Base-by-base conservation (phyloP, 371 early-diverging fungal genomes). In the Batrachochytrium dendrobatidis region DNA sequence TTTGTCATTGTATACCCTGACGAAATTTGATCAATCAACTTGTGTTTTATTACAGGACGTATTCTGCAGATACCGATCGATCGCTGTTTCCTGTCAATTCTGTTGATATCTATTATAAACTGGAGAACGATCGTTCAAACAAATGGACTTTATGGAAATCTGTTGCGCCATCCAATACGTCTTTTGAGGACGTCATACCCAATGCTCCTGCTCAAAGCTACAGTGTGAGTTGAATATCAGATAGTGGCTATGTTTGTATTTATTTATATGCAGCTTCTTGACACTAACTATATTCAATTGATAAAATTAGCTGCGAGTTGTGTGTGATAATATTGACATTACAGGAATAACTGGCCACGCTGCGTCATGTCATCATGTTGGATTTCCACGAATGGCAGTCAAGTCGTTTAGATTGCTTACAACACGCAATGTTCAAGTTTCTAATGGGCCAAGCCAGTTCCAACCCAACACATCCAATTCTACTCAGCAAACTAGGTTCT, bases 31-130 rank as follows among this genome's bases (percentile, higher is more conserved):
- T n/a, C n/a, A n/a, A n/a, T n/a, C n/a, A n/a, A n/a, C n/a, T n/a
- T n/a, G n/a, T n/a, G n/a, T n/a, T n/a, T n/a, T n/a, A n/a, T n/a
- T n/a, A 39, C 39, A 39, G 39, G 39, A 39, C 15, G 15, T 39
- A 39, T n/a, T 39, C 39, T 12, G 39, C 39, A 39, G 39, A 39
- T n/a, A 39, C 39, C 15, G 39, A 39, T n/a, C 12, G 39, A 39
- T 39, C 39, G n/a, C 39, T 12, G 15, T 39, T 39, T 39, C 39
- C 39, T 12, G 39, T n/a, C n/a, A 12, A n/a, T n/a, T 39, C 39
- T n/a, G 39, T 39, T n/a, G n/a, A 39, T n/a, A 39, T 39, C 39
- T 39, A 39, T n/a, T 39, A 39, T n/a, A 12, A 39, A n/a, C 39
- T 39, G 15, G 39, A 15, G 15, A n/a, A n/a, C 39, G 39, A 39